Base-by-base conservation (phyloP, 352 stramenopile species). In the Pythium rhizo-oryzae region DNA sequence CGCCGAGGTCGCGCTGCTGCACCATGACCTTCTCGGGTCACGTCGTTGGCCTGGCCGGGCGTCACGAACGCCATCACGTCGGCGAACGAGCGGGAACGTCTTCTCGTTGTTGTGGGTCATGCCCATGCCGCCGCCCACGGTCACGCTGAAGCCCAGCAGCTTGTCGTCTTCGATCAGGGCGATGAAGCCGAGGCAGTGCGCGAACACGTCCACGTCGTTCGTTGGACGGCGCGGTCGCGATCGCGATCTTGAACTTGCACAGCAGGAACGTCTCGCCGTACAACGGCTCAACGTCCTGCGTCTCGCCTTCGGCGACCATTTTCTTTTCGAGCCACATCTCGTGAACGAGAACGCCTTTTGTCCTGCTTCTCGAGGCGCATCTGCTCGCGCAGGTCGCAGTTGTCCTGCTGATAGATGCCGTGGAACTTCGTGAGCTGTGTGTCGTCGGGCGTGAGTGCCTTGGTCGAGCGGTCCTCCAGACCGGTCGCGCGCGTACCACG, bases 171-270 rank as follows among this genome's bases (percentile, higher is more conserved):
- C 75, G 28, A 97, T 90, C n/a, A 99, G 94, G 33, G 91, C 91
- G 41, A 99, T 96, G 67, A 96, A 87, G 25, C 96, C 97, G 59
- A 99, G 90, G 72, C 98, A 98, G 74, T 99, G 98, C 11, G 96
- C 98, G 71, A 98, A 99, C 61, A 99, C 87, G 76, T 99, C 97
- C 19, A 99, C 83, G 46, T 97, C 97, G 77, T n/a, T n/a, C n/a
- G n/a, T 99, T 99, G 57, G 97, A 93, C n/a, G 96, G 95, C 24
- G 96, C 95, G 57, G 99, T 97, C 6, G 97, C 98, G 21, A 99
- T 94, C 59, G 94, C 96, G 72, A 99, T 99, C 85, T 99, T 99
- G 82, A 99, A 99, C 82, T 99, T 99, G n/a, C 96, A 89, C 6
- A 97, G 97, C 58, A 99, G 71, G 77, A 99, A 99, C 47, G 93